Evolutionary conservation across 768 basidiomycete species (phyloP).

Genomic region (Harrya chromipes): DNA sequence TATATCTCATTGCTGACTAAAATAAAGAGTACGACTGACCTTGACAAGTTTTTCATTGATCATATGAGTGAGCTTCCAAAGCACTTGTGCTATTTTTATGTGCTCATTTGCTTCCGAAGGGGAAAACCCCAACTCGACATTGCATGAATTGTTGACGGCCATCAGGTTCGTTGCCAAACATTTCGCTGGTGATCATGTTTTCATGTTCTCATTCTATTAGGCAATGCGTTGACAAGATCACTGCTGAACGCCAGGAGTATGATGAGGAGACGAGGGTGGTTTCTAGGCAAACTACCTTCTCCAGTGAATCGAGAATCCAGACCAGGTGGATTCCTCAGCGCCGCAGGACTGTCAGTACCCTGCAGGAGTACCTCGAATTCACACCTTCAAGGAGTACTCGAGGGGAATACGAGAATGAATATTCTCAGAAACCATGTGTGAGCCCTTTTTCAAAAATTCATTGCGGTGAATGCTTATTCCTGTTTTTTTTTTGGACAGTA

Average conservation of each 20-base stretch:
- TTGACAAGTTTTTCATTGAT: slow-evolving; percentile 27
- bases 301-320: not conserved
- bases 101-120: slow-evolving; percentile 11
- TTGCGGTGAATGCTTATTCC: not conserved
- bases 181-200: not conserved
- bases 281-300: slow-evolving; percentile 15
- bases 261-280: slow-evolving; percentile 2
- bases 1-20: not conserved
- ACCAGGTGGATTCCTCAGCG: slow-evolving; percentile 7
- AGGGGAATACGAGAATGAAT: not conserved
- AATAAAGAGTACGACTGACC: slow-evolving; percentile 1
- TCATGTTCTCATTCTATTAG: slow-evolving; percentile 4
- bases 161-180: slow-evolving; percentile 20
- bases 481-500: slow-evolving; percentile 11
- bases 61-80: slow-evolving; percentile 21
- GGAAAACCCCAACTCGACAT: slow-evolving; percentile 20
- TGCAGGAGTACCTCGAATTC: slow-evolving; percentile 2
- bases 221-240: slow-evolving; percentile 14
- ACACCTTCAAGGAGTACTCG: not conserved
- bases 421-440: slow-evolving; percentile 21
- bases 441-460: too few species aligned
- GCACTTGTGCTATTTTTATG: not conserved
- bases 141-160: slow-evolving; percentile 17
- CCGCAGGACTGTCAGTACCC: slow-evolving; percentile 5
- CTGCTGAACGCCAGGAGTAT: slow-evolving; percentile 13